Percentiles rank a stretch among this genome's conserved stretches.
These are phyloP conservation scores for Lasiodiplodia gonubiensis DNA, from an alignment of 2,329 filamentous ascomycete species.

Conservation along the genomic window DNA sequence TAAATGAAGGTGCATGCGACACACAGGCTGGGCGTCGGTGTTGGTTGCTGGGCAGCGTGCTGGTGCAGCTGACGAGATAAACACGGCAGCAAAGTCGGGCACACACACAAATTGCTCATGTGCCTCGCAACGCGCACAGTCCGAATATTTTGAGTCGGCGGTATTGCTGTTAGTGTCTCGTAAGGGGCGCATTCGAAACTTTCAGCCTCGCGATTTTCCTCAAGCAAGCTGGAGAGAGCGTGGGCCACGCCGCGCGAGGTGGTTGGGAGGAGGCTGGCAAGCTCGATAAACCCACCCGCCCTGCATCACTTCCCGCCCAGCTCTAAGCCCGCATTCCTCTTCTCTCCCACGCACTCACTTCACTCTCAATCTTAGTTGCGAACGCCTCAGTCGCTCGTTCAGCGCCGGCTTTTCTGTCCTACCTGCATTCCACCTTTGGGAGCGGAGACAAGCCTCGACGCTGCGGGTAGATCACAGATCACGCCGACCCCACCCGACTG, in stretches of 20 bases:
- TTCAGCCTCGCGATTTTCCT: slow-evolving; percentile 21
- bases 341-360: slow-evolving; percentile 9
- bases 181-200: slow-evolving; percentile 1
- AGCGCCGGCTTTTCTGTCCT: background rate
- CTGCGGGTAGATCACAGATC: slow-evolving; percentile 14
- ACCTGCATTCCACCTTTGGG: background rate
- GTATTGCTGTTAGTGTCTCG: background rate
- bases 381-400: slow-evolving; percentile 25
- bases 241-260: slow-evolving; percentile 19
- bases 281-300: slow-evolving; percentile 25
- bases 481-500: slow-evolving; percentile 7
- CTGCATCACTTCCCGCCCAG: slow-evolving; percentile 4
- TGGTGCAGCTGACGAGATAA: background rate
- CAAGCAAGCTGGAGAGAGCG: slow-evolving; percentile 9
- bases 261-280: slow-evolving; percentile 22
- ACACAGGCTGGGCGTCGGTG: background rate
- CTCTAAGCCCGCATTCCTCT: slow-evolving; percentile 18
- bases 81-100: background rate
- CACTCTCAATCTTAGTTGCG: slow-evolving; percentile 9
- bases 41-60: background rate
- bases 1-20: background rate
- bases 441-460: slow-evolving; percentile 4
- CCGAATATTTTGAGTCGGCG: slow-evolving; percentile 5
- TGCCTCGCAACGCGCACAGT: background rate
- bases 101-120: background rate